Conservation (phyloP, 1,139 yeast species). For the Zygoascus hellenicus region DNA sequence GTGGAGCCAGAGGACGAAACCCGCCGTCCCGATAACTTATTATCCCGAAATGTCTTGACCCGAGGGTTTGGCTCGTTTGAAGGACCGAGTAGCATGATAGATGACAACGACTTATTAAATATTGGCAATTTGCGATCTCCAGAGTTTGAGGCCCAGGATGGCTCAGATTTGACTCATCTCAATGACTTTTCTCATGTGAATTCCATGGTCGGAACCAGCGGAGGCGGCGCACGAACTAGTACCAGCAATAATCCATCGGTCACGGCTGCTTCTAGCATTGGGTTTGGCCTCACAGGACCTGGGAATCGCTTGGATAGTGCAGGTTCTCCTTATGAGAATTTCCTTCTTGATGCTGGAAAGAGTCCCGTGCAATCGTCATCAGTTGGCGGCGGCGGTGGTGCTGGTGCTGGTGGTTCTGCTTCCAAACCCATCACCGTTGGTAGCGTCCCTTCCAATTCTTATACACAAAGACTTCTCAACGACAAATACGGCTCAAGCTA, state of each 20-base stretch:
- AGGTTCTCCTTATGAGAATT: conserved; percentile 2
- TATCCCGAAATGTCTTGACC: conserved; percentile 26
- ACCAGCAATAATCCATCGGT: neutral
- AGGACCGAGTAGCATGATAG: conserved; percentile 27
- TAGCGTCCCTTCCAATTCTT: neutral
- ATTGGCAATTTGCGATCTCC: conserved; percentile 13
- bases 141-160: conserved; percentile 1
- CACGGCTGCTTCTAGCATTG: conserved; percentile 1
- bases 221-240: too few species aligned
- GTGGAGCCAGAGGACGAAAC: conserved; percentile 9
- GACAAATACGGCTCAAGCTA: conserved; percentile 7
- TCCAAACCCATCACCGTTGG: conserved; percentile 1
- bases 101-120: conserved; percentile 31
- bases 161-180: neutral
- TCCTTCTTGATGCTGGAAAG: conserved; percentile 5
- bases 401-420: neutral
- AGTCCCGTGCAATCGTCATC: neutral
- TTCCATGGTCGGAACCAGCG: neutral
- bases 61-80: conserved; percentile 29
- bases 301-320: neutral
- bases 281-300: neutral
- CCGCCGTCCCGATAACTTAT: conserved; percentile 7
- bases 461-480: conserved; percentile 5
- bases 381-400: too few species aligned
- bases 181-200: conserved; percentile 1